A percentile compares a stretch with the other conserved stretches of the same genome.
Conservation (phyloP, 1,284 basidiomycete species). For the Rhizoctonia solani region DNA sequence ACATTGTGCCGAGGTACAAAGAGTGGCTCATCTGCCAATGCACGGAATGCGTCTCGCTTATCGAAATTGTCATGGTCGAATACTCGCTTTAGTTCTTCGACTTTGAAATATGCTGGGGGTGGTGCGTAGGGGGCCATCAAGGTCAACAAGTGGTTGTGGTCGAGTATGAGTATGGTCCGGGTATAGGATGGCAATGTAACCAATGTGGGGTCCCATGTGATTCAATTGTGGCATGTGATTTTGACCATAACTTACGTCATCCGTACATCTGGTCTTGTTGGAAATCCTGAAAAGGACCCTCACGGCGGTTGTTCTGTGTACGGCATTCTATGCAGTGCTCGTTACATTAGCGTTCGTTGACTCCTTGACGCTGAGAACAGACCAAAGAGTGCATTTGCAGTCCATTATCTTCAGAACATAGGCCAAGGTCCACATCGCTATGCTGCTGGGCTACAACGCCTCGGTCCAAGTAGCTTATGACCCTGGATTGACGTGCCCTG, state of each 20-base stretch:
- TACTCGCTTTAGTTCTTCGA: conserved; percentile 29
- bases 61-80: conserved; percentile 35
- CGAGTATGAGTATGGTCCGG: background rate
- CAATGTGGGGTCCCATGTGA: too few relatives aligned
- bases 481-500: too few relatives aligned
- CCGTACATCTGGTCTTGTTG: background rate
- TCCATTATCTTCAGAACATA: too few relatives aligned
- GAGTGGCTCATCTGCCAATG: conserved; percentile 29
- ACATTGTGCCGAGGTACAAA: conserved; percentile 34
- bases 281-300: background rate
- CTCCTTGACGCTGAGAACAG: too few relatives aligned
- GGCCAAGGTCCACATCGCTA: too few relatives aligned
- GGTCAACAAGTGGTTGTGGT: conserved; percentile 8
- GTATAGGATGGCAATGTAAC: too few relatives aligned
- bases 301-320: too few relatives aligned
- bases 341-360: too few relatives aligned
- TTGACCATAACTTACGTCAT: background rate
- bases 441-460: too few relatives aligned
- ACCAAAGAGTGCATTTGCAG: too few relatives aligned
- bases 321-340: too few relatives aligned
- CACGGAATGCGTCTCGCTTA: conserved; percentile 22
- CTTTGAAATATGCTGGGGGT: conserved; percentile 18
- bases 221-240: conserved; percentile 16
- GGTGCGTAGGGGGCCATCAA: conserved; percentile 28
- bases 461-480: too few relatives aligned